phyloP scores from a whole-genome alignment of 1,284 basidiomycete genomes.

The Moniliella sp. region DNA sequence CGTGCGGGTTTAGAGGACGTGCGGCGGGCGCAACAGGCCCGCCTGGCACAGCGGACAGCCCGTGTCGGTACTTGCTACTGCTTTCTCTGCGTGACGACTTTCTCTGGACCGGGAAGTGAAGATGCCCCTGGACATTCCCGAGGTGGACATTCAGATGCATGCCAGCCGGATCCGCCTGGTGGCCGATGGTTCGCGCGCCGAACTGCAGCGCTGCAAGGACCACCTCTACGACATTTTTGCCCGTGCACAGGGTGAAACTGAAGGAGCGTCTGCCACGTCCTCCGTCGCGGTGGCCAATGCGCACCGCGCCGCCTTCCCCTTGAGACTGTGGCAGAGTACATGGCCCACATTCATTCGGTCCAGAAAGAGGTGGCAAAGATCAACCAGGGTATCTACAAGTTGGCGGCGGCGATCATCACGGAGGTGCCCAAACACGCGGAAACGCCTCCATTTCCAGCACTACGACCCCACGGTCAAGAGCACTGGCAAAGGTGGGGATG shows the following conservation, averaged over 20 bases:
- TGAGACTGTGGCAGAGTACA: conserved; percentile 55
- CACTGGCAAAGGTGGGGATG: conserved; percentile 5
- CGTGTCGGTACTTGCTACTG: conserved; percentile 55
- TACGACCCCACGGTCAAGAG: no score
- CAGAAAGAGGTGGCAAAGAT: conserved; percentile 80
- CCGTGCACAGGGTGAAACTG: no score
- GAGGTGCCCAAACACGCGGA: conserved; percentile 17
- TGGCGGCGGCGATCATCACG: conserved; percentile 82
- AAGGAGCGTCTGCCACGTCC: no score
- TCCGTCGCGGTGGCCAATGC: neutral
- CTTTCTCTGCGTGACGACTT: conserved; percentile 69
- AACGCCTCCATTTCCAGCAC: no score
- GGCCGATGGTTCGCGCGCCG: conserved; percentile 51
- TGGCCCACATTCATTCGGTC: conserved; percentile 72
- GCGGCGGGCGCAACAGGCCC: no score
- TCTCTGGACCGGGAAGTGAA: conserved; percentile 73
- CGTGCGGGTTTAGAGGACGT: no score
- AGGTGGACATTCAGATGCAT: conserved; percentile 21
- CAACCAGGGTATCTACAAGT: conserved; percentile 59
- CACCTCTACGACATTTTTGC: conserved; percentile 40
- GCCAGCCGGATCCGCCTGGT: conserved; percentile 26
- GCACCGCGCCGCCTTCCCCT: conserved; percentile 26
- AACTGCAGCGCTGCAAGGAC: conserved; percentile 56
- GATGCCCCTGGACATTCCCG: conserved; percentile 39
- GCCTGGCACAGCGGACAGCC: no score